Conservation (phyloP, 768 basidiomycete species). For the Lactarius vividus region DNA sequence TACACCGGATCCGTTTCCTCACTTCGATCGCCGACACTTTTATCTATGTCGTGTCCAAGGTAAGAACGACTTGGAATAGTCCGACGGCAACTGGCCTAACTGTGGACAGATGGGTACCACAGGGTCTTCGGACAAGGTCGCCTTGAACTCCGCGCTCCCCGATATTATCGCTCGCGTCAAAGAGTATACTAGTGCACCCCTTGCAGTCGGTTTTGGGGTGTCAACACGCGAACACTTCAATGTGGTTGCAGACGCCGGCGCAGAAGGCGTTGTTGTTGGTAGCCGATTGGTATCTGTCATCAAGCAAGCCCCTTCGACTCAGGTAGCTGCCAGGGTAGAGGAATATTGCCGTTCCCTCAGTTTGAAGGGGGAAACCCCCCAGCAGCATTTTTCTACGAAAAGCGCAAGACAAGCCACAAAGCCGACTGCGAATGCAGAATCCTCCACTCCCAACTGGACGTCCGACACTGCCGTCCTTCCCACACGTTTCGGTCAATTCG, state of each 20-base stretch:
- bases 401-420: slow-evolving; percentile 38
- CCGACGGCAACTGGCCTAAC: neutral
- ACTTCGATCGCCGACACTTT: slow-evolving; percentile 93
- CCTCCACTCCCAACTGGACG: slow-evolving; percentile 33
- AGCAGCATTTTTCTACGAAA: slow-evolving; percentile 17
- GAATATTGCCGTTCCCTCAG: slow-evolving; percentile 74
- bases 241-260: slow-evolving; percentile 79
- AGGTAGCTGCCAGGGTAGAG: slow-evolving; percentile 56
- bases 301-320: slow-evolving; percentile 53
- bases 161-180: slow-evolving; percentile 83
- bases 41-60: slow-evolving; percentile 98
- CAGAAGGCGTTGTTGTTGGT: slow-evolving; percentile 94
- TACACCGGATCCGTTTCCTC: slow-evolving; percentile 86
- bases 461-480: slow-evolving; percentile 55
- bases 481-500: slow-evolving; percentile 89
- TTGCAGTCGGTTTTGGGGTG: slow-evolving; percentile 97
- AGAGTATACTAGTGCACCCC: slow-evolving; percentile 70
- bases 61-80: slow-evolving; percentile 32
- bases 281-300: slow-evolving; percentile 81
- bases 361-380: slow-evolving; percentile 38
- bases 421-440: slow-evolving; percentile 35
- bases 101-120: slow-evolving; percentile 91
- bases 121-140: slow-evolving; percentile 75
- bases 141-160: slow-evolving; percentile 74
- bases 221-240: slow-evolving; percentile 89